Conservation (phyloP, 163 green algal genomes). For the Chloromonas sp. region DNA sequence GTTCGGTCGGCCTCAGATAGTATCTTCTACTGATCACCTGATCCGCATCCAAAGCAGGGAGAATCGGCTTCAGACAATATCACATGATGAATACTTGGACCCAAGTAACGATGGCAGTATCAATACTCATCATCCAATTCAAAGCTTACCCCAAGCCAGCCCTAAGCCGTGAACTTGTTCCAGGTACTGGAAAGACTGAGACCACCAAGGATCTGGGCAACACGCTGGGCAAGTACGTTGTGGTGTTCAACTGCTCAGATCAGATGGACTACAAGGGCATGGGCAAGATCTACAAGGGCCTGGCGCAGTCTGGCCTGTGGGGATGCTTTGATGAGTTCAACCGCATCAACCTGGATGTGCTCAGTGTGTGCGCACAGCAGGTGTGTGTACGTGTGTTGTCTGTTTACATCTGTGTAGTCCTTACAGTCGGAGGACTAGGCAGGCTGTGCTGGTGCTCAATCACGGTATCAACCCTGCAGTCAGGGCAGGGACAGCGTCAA, state of each 20-base stretch:
- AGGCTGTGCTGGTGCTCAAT: not conserved
- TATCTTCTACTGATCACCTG: no score
- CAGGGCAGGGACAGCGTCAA: no score
- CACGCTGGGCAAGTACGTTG: constrained; percentile 91
- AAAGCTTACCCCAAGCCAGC: no score
- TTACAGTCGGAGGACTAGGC: not conserved
- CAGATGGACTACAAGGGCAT: constrained; percentile 93
- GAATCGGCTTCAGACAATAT: no score
- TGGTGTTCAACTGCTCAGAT: constrained; percentile 96
- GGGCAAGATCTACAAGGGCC: constrained; percentile 96
- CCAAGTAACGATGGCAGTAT: no score
- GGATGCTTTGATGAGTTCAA: constrained; percentile 97
- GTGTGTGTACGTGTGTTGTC: constrained; percentile 16
- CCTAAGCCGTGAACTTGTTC: not conserved
- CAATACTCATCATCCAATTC: no score
- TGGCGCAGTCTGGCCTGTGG: constrained; percentile 91
- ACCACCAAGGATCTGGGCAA: constrained; percentile 92
- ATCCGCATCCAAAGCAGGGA: no score
- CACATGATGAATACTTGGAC: no score
- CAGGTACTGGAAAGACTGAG: constrained; percentile 91
- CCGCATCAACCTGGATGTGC: constrained; percentile 93
- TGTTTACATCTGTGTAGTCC: not conserved
- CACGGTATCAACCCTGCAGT: no score
- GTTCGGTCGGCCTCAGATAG: no score
- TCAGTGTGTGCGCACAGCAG: constrained; percentile 93